These are phyloP conservation scores for Schizopora paradoxa DNA, from an alignment of 1,284 basidiomycete genomes.

Conservation along the genomic window DNA sequence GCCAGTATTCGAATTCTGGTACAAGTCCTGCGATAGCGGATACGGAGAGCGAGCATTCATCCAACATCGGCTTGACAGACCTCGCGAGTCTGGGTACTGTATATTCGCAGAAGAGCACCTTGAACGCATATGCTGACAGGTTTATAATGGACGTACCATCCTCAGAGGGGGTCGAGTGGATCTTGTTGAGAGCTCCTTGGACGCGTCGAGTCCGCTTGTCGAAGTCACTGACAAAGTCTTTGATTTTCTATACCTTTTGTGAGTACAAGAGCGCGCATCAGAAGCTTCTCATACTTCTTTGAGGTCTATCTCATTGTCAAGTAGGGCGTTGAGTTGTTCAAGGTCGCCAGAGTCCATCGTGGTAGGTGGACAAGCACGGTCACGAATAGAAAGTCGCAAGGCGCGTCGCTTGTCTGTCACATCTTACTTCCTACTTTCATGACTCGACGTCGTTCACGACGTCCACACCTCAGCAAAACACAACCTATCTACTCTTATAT, in stretches of 20 bases:
- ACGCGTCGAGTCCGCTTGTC: conserved; percentile 68
- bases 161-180: conserved; percentile 65
- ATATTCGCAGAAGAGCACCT: too few species aligned
- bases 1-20: conserved; percentile 73
- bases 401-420: too few species aligned
- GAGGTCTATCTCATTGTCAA: conserved; percentile 47
- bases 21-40: conserved; percentile 48
- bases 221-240: conserved; percentile 62
- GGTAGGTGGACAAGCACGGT: neutral
- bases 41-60: conserved; percentile 48
- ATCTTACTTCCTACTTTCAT: neutral
- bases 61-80: conserved; percentile 47
- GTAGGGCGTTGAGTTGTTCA: conserved; percentile 44
- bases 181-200: conserved; percentile 62
- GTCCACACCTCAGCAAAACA: too few species aligned
- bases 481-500: too few species aligned
- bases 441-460: neutral
- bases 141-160: conserved; percentile 44
- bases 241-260: conserved; percentile 56
- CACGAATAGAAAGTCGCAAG: neutral
- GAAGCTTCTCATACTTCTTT: conserved; percentile 40
- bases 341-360: conserved; percentile 54
- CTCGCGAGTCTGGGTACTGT: conserved; percentile 59
- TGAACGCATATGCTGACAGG: too few species aligned
- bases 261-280: neutral